These are phyloP conservation scores for Rubroboletus satanas DNA, from an alignment of 768 basidiomycete species.

Conservation along the genomic window DNA sequence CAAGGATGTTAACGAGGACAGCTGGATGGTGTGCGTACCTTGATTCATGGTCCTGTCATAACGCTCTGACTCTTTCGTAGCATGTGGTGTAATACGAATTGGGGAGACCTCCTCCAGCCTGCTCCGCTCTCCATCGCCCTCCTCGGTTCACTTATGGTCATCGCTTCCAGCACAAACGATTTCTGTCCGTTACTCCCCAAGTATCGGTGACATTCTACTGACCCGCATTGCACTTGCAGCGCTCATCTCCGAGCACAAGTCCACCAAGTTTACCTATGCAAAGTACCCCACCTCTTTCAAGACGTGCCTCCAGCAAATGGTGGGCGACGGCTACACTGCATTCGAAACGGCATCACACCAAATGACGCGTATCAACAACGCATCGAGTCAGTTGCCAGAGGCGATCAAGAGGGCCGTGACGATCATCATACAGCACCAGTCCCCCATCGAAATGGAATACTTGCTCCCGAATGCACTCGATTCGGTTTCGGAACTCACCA, in stretches of 20 bases:
- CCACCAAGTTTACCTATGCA: conserved; percentile 8
- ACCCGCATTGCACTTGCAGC: neutral
- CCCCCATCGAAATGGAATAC: conserved; percentile 11
- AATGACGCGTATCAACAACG: conserved; percentile 21
- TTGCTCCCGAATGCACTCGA: conserved; percentile 19
- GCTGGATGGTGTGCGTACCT: conserved; percentile 19
- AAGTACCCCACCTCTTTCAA: conserved; percentile 22
- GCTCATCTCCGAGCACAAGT: conserved; percentile 10
- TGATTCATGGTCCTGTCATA: neutral
- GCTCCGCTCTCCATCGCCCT: conserved; percentile 18
- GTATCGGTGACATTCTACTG: neutral
- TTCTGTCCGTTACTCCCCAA: conserved; percentile 6
- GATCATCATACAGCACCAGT: conserved; percentile 11
- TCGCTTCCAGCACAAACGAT: conserved; percentile 14
- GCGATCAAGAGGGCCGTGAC: conserved; percentile 15
- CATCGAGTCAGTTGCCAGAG: conserved; percentile 15
- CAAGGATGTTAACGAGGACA: conserved; percentile 19
- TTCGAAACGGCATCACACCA: conserved; percentile 19
- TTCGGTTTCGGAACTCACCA: conserved; percentile 15
- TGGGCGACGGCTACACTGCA: conserved; percentile 19
- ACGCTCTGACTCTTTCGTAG: neutral
- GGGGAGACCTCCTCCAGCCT: conserved; percentile 20
- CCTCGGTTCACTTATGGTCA: conserved; percentile 16
- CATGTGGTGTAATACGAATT: conserved; percentile 20
- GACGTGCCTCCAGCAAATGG: conserved; percentile 22